Percentiles rank a stretch among this genome's conserved stretches.
Evolutionary conservation across 2,329 filamentous ascomycete species (phyloP).

Genomic region (Neofusicoccum umdonicola): DNA sequence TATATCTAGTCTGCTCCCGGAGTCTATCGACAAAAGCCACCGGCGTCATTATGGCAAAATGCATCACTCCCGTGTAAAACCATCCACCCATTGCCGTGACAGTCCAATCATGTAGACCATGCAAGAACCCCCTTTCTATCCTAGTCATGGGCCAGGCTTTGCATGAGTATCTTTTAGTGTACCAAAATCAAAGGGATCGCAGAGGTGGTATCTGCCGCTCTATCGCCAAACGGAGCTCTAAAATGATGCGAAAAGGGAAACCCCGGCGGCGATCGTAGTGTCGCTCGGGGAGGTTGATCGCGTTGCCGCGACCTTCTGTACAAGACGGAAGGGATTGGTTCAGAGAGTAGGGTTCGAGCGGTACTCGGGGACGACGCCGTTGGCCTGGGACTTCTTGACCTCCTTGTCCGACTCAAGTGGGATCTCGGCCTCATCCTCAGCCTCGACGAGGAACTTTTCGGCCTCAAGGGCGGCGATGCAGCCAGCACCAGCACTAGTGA

Average conservation of each 20-base stretch:
- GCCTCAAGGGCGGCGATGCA: constrained; percentile 95
- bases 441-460: constrained; percentile 85
- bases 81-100: background rate
- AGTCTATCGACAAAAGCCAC: constrained; percentile 4
- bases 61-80: background rate
- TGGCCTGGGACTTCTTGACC: constrained; percentile 50
- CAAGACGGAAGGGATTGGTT: constrained; percentile 22
- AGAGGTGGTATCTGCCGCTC: constrained; percentile 14
- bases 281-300: background rate
- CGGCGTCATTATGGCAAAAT: constrained; percentile 6
- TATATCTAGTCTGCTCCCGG: constrained; percentile 2
- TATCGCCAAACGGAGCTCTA: constrained; percentile 9
- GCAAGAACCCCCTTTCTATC: constrained; percentile 2
- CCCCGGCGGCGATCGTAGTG: background rate
- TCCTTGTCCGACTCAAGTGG: constrained; percentile 50
- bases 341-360: constrained; percentile 63
- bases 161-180: constrained; percentile 4
- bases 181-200: constrained; percentile 2
- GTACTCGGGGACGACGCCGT: constrained; percentile 60
- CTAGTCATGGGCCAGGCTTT: background rate
- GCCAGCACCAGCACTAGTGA: constrained; percentile 92
- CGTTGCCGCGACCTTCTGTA: background rate
- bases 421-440: constrained; percentile 56
- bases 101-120: constrained; percentile 8
- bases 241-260: background rate